Evolutionary conservation across 441 rosid genomes (phyloP).

Genomic region (Pelargonium cotyledonis): DNA sequence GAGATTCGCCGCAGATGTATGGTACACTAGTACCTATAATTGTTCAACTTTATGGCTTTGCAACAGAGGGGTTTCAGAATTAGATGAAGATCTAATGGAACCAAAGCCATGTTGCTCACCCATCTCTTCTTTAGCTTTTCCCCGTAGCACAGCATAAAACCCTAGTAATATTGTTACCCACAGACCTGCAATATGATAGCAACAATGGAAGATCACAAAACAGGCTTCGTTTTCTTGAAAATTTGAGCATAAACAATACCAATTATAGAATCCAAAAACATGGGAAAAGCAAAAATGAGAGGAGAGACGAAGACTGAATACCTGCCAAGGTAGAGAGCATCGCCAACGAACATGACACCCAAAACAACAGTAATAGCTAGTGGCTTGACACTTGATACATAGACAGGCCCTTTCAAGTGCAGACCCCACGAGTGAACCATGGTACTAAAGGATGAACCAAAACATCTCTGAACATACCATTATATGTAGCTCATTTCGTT

Average conservation of each 20-base stretch:
- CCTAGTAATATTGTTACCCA: conserved; percentile 62
- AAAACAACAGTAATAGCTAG: conserved; percentile 41
- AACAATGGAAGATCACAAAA: too few relatives aligned
- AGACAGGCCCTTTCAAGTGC: conserved; percentile 36
- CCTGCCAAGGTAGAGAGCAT: conserved; percentile 56
- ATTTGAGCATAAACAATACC: too few relatives aligned
- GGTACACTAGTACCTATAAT: too few relatives aligned
- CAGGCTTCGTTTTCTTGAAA: too few relatives aligned
- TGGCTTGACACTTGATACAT: conserved; percentile 56
- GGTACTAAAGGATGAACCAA: conserved; percentile 49
- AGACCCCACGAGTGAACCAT: conserved; percentile 43
- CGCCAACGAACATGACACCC: conserved; percentile 59
- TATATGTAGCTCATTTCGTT: too few relatives aligned
- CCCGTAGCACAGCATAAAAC: conserved; percentile 34
- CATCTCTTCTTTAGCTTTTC: conserved; percentile 29
- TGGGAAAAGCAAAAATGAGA: too few relatives aligned
- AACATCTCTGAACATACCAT: conserved; percentile 35
- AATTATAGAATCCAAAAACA: too few relatives aligned
- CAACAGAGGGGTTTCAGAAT: too few relatives aligned
- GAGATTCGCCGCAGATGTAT: too few relatives aligned
- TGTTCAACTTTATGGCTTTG: too few relatives aligned
- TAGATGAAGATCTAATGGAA: too few relatives aligned
- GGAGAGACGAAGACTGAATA: neutral
- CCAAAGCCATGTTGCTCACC: conserved; percentile 27
- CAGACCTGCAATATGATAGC: conserved; percentile 28